These are phyloP conservation scores for Neurospora sp. DNA, from an alignment of 495 filamentous ascomycete species.

Conservation along the genomic window DNA sequence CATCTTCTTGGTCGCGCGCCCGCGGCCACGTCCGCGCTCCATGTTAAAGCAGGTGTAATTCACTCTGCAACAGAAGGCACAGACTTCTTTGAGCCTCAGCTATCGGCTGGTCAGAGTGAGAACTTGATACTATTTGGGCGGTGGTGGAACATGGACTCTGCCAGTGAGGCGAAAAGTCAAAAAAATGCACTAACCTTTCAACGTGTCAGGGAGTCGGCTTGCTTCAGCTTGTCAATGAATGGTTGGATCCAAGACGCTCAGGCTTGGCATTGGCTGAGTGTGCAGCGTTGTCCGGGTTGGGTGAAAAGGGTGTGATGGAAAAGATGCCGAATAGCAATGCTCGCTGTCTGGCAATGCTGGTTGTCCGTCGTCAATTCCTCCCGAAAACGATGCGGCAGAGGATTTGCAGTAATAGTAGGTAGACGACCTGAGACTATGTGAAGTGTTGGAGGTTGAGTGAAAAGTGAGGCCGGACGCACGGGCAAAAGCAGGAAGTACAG, in stretches of 20 bases:
- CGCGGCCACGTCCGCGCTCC: constrained; percentile 23
- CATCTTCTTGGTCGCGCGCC: constrained; percentile 22
- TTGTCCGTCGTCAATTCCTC: not conserved
- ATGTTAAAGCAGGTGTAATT: constrained; percentile 13
- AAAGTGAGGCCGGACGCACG: not conserved
- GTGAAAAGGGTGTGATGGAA: not conserved
- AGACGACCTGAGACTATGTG: not conserved
- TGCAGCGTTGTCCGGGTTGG: not conserved
- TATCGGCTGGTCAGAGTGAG: not conserved
- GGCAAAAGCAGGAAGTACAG: not conserved
- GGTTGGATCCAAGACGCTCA: not conserved
- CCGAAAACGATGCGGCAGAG: not conserved
- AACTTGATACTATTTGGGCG: not conserved
- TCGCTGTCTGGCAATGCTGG: not conserved
- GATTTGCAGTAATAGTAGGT: not conserved
- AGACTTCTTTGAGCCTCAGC: not conserved
- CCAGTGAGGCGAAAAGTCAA: constrained; percentile 23
- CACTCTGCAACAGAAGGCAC: constrained; percentile 5
- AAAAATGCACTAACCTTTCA: constrained; percentile 21
- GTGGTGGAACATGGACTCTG: not conserved
- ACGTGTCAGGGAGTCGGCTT: constrained; percentile 22
- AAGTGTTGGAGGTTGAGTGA: not conserved
- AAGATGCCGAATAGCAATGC: not conserved
- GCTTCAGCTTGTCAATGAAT: constrained; percentile 4
- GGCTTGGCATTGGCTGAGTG: not conserved